These are phyloP conservation scores for Ophiosphaerella korrae DNA, from an alignment of 2,329 filamentous ascomycete genomes.

Conservation along the genomic window DNA sequence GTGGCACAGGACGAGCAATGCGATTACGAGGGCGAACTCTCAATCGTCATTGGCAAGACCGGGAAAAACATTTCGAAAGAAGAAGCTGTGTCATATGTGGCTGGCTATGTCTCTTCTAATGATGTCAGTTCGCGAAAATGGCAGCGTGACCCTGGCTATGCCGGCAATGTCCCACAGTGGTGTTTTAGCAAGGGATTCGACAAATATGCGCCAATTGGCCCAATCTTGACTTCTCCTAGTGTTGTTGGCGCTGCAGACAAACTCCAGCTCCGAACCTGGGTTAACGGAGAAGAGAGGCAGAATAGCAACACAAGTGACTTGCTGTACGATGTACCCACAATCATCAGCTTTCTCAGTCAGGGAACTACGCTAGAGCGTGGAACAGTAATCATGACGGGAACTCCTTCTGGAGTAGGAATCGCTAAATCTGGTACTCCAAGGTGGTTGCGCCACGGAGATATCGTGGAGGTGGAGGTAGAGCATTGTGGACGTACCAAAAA, in stretches of 20 bases:
- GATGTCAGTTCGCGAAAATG: constrained; percentile 57
- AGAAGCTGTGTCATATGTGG: constrained; percentile 53
- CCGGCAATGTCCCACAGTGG: constrained; percentile 56
- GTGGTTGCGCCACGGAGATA: constrained; percentile 45
- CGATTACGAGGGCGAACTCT: constrained; percentile 42
- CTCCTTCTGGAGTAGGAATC: constrained; percentile 50
- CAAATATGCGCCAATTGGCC: constrained; percentile 57
- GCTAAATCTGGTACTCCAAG: constrained; percentile 44
- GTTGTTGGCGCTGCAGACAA: constrained; percentile 48
- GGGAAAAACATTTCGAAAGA: constrained; percentile 53
- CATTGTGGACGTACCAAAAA: background rate
- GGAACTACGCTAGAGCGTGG: constrained; percentile 48
- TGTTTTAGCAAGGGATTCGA: constrained; percentile 60
- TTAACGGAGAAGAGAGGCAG: constrained; percentile 54
- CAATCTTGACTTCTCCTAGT: constrained; percentile 48
- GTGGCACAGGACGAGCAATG: constrained; percentile 53
- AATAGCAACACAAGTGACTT: constrained; percentile 42
- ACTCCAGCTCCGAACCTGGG: constrained; percentile 48
- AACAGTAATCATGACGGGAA: constrained; percentile 54
- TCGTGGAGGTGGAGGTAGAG: constrained; percentile 40
- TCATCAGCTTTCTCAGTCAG: constrained; percentile 50
- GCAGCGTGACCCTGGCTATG: constrained; percentile 44
- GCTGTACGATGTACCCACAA: constrained; percentile 51
- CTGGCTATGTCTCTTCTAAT: constrained; percentile 58
- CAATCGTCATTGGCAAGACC: constrained; percentile 55